phyloP scores from a whole-genome alignment of 2,329 filamentous ascomycete genomes.

The Fusarium sp. region DNA sequence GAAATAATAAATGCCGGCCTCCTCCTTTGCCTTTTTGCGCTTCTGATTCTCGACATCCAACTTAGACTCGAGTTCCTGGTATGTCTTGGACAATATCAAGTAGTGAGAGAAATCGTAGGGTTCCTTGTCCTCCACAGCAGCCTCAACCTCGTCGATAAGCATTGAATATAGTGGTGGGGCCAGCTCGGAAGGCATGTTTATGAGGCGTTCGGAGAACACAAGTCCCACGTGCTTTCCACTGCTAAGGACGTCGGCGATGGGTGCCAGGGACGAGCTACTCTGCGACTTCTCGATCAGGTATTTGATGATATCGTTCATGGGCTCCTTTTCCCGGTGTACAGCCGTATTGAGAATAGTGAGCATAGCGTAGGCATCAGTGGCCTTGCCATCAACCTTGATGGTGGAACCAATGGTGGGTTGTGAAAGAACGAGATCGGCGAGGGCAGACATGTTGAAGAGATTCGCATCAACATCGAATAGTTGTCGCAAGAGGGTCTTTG shows the following conservation, averaged over 20 bases:
- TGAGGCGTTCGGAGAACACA: conserved; percentile 89
- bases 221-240: conserved; percentile 76
- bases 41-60: conserved; percentile 73
- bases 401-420: conserved; percentile 92
- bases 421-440: conserved; percentile 87
- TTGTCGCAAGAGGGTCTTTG: conserved; percentile 90
- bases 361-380: conserved; percentile 92
- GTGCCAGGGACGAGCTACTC: conserved; percentile 65
- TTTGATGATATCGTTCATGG: conserved; percentile 75
- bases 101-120: conserved; percentile 96
- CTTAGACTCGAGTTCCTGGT: conserved; percentile 85
- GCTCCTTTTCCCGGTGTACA: conserved; percentile 80
- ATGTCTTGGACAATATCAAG: conserved; percentile 91
- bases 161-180: conserved; percentile 94
- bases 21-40: conserved; percentile 74
- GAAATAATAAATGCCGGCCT: conserved; percentile 82
- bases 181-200: conserved; percentile 96
- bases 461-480: conserved; percentile 89
- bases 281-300: conserved; percentile 74
- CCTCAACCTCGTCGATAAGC: conserved; percentile 90
- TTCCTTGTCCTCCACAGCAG: conserved; percentile 89
- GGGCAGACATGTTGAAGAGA: conserved; percentile 86
- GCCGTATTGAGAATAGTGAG: conserved; percentile 87
- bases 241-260: conserved; percentile 67
- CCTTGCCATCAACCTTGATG: conserved; percentile 96